Base-by-base conservation (phyloP, 2,329 filamentous ascomycete species). In the Pseudodiploospora longispora region DNA sequence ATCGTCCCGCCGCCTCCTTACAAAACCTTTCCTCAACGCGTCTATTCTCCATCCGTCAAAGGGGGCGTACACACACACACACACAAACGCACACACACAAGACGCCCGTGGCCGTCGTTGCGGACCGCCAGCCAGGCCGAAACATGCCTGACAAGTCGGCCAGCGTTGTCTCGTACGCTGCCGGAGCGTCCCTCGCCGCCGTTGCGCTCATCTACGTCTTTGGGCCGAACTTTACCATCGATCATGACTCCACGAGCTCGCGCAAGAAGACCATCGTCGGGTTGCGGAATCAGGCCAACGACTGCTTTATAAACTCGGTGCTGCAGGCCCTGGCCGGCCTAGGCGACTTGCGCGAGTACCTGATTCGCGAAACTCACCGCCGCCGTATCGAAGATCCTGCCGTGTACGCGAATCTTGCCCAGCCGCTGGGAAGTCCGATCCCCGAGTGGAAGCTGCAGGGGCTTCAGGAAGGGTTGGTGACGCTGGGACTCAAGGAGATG, bases 201-300 rank as follows among this genome's bases (percentile, higher is more conserved):
- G 87, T 95, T 50, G 91, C 93, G 30, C 79, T 97, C 46, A 87
- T 97, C 62, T 98, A 97, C 67, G 91, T 97, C 55, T 97, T 98
- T 67, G 89, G 85, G 6, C 93, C 93, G n/a, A 97, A 90, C 42
- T 97, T 91, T 66, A 87, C 95, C 57, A 83, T 97, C 63, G 91
- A 98, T 67, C 82, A 83, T 59, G 85, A 93, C 45, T 76, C 82
- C 49, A 78, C 76, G 44, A 68, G 68, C 37, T 68, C 68, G 36
- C 82, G 86, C 55, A 93, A 89, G 66, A 91, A 87, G 60, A 86
- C 87, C 47, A 87, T 94, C 36, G 89, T 97, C 44, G 93, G 93
- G 34, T 75, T 97, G 45, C 74, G 75, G 42, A 98, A 98, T 65
- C 82, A 87, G 6, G 93, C 91, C 54, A 98, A 98, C 66, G 93